Base-by-base conservation (phyloP, 164 flowering plant species). In the Hamamelis virginiana region DNA sequence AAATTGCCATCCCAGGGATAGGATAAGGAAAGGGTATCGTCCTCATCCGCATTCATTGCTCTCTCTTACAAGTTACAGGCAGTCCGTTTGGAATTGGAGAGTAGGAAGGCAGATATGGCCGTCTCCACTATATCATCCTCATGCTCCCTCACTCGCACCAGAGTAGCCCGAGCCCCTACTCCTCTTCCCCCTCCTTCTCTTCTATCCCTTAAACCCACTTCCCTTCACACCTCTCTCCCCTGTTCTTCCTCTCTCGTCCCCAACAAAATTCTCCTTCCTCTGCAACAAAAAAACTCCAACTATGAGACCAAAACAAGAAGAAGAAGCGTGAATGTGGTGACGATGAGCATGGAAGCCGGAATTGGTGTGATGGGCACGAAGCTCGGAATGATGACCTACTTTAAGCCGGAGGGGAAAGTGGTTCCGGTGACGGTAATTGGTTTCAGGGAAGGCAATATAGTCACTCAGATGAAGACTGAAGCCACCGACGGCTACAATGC, bases 391-490 rank as follows among this genome's bases (percentile, higher is more conserved):
- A 93, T 93, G 98, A 85, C 82, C 46, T 87, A 67, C 82, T 96
- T 96, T 75, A 94, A 91, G 18, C 71, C 87, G 3, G 69, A 78
- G 8, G 97, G 97, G 0, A 80, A 74, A 52, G 97, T 90, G 1
- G 87, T 96, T 1, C 99, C 98, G 0, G 99, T 93, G 5, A 93
- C 99, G 0, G 92, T 96, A 1, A 86, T 93, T 18, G 99, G 98
- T 0, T 93, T 96, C 69, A 77, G 86, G 12, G 99, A 96, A 71
- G 99, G 98, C 0, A 93, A 96, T 69, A 90, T 96, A 18, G 96
- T 96, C 12, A 96, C 98, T 33, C 98, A 96, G 71, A 74, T 96
- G n/a, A 96, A 93, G 81, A 89, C 91, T 0, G 77, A 77, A 57
- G 83, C 92, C 19, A 93, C 95, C 9, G 97, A 96, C 62, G 98